Evolutionary conservation across 495 filamentous ascomycete genomes (phyloP).

Genomic region (Daldinia loculata): DNA sequence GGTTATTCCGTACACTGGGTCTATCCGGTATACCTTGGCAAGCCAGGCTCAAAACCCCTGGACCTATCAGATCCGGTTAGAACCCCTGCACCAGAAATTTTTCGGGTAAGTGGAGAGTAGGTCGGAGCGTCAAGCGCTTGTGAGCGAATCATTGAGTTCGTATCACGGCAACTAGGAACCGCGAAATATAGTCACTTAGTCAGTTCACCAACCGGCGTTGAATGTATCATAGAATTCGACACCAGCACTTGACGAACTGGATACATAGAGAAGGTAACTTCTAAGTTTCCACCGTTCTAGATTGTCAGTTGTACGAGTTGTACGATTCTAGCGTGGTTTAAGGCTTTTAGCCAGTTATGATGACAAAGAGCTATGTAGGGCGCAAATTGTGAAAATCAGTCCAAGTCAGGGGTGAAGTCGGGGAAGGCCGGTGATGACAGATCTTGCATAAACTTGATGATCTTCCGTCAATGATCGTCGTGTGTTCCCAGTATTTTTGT

Average conservation of each 20-base stretch:
- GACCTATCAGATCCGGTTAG: conserved; percentile 28
- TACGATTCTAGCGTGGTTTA: conserved; percentile 18
- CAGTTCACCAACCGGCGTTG: conserved; percentile 26
- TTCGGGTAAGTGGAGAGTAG: conserved; percentile 26
- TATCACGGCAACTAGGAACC: conserved; percentile 31
- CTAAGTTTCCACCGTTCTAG: conserved; percentile 4
- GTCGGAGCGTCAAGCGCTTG: conserved; percentile 22
- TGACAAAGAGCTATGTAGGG: conserved; percentile 9
- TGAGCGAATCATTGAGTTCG: conserved; percentile 28
- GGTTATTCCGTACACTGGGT: conserved; percentile 14
- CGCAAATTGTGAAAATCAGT: conserved; percentile 4
- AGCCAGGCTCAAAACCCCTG: conserved; percentile 5
- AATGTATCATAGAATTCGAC: conserved; percentile 22
- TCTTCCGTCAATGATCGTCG: conserved; percentile 30
- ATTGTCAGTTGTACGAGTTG: conserved; percentile 7
- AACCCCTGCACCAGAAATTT: conserved; percentile 14
- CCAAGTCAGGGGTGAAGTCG: conserved; percentile 14
- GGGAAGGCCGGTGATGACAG: conserved; percentile 10
- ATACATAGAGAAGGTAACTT: background rate
- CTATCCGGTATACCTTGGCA: background rate
- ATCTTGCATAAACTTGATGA: conserved; percentile 39
- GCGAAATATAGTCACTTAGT: background rate
- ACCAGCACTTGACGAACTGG: background rate
- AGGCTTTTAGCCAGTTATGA: conserved; percentile 5
- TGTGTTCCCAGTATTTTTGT: conserved; percentile 13